These are phyloP conservation scores for Scedosporium minutisporum DNA, from an alignment of 2,329 filamentous ascomycete species.

Conservation along the genomic window DNA sequence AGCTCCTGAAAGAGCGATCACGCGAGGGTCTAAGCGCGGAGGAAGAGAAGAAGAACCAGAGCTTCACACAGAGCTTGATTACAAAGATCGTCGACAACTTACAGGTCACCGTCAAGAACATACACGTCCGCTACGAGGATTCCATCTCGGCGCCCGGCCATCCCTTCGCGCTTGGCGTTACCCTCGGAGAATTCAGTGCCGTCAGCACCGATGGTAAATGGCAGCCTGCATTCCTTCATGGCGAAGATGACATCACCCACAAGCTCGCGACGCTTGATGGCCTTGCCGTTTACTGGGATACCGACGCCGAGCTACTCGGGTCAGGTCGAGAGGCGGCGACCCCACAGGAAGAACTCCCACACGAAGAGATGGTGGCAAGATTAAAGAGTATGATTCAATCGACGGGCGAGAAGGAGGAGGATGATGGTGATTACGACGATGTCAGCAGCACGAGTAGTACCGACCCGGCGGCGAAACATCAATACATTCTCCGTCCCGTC, in stretches of 20 bases:
- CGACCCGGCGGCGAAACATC: slow-evolving; percentile 45
- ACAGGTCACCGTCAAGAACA: slow-evolving; percentile 95
- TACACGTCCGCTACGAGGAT: slow-evolving; percentile 96
- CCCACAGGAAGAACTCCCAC: slow-evolving; percentile 53
- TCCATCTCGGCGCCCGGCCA: slow-evolving; percentile 91
- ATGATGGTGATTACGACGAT: slow-evolving; percentile 25
- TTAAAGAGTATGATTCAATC: slow-evolving; percentile 63
- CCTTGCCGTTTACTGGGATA: slow-evolving; percentile 96
- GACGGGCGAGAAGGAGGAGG: slow-evolving; percentile 49
- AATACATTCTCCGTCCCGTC: slow-evolving; percentile 93
- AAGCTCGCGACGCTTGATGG: slow-evolving; percentile 88
- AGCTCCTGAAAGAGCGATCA: slow-evolving; percentile 84
- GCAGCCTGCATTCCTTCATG: slow-evolving; percentile 92
- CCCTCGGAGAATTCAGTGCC: slow-evolving; percentile 91
- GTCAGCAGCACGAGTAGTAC: not conserved
- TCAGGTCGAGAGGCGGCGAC: slow-evolving; percentile 61
- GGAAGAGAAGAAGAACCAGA: slow-evolving; percentile 95
- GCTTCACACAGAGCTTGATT: slow-evolving; percentile 87
- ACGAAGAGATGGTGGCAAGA: slow-evolving; percentile 66
- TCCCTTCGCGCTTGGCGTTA: slow-evolving; percentile 86
- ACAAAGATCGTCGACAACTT: slow-evolving; percentile 98
- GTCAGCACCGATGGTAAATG: slow-evolving; percentile 92
- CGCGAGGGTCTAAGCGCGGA: slow-evolving; percentile 90
- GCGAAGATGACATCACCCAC: slow-evolving; percentile 72
- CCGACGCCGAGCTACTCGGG: slow-evolving; percentile 75